Conservation (phyloP, 306 rosid genomes). For the Clitoria ternatea region DNA sequence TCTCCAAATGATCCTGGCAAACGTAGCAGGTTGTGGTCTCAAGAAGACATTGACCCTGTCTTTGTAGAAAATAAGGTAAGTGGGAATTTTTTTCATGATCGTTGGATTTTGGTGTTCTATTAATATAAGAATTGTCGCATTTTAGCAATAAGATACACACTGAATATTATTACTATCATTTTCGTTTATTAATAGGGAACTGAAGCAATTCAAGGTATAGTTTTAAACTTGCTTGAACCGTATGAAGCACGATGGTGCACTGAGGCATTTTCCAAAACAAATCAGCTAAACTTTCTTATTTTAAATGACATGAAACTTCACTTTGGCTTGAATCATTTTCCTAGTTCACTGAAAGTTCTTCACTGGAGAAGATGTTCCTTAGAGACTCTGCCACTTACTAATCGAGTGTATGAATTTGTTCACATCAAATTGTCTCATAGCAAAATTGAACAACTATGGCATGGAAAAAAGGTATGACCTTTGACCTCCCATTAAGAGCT, state of each 20-base stretch:
- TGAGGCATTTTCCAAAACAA: slow-evolving; percentile 20
- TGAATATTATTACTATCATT: neutral
- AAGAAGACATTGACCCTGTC: too few relatives aligned
- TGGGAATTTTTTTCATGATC: neutral
- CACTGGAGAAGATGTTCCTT: slow-evolving; percentile 22
- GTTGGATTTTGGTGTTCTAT: neutral
- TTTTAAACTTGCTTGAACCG: neutral
- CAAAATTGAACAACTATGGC: slow-evolving; percentile 20
- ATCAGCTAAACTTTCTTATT: slow-evolving; percentile 3
- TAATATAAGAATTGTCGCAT: neutral
- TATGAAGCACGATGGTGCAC: neutral
- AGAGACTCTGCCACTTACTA: neutral
- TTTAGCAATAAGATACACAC: neutral
- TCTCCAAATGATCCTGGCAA: slow-evolving; percentile 11
- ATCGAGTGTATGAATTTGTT: neutral
- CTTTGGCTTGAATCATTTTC: neutral
- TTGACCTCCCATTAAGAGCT: neutral
- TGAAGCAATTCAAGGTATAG: slow-evolving; percentile 1
- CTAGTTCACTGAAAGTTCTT: slow-evolving; percentile 8
- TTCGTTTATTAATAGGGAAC: slow-evolving; percentile 8
- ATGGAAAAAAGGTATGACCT: slow-evolving; percentile 9
- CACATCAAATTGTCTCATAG: slow-evolving; percentile 1
- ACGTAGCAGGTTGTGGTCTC: slow-evolving; percentile 21
- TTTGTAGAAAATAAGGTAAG: slow-evolving; percentile 18
- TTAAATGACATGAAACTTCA: slow-evolving; percentile 2